Evolutionary conservation across 768 basidiomycete genomes (phyloP), one percentile per base, ranked within the genome.

Genomic region (Suillus subluteus): DNA sequence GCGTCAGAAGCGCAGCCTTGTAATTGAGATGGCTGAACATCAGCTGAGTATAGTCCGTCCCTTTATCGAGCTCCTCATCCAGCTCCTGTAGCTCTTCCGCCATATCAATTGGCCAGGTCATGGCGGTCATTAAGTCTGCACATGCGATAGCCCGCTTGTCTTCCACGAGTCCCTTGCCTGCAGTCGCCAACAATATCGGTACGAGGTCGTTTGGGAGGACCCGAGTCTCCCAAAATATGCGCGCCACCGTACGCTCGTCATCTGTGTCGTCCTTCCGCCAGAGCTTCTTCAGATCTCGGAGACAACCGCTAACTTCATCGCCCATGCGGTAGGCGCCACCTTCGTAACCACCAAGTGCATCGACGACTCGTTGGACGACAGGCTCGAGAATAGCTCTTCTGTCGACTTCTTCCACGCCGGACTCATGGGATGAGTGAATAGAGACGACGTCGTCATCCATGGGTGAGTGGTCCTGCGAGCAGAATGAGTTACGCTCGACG

Each of bases 101-200:
- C 68, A 99, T 82, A 77, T 99, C 94, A 63, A 99, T 97, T 0
- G 98, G 98, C 98, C 98, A 99, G 1, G 97, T 99, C 93, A 99
- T 94, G 0, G 96, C 96, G 0, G 95, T 93, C 75, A 99, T 90
- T 30, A 99, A 82, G 75, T 99, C 98, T 9, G 89, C 90, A 69
- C 90, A 91, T 0, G 90, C 87, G 35, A 97, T 85, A 0, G 94
- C 94, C 58, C 92, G 83, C 71, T 90, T 92, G 78, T 95, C 92
- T 69, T 94, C 92, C 40, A 91, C 88, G 26, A 82, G 77, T 0
- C 92, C 92, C 62, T 87, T 86, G 13, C 92, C 92, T 1, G 92
- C 91, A 0, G 94, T 95, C 66, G 85, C 85, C 59, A 93, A 82
- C 15, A 99, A 82, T 64, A 98, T 91, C 21, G 95, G 91, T 23